Base-by-base conservation (phyloP, 805 yeast species). In the Gaillardinia entomophila region DNA sequence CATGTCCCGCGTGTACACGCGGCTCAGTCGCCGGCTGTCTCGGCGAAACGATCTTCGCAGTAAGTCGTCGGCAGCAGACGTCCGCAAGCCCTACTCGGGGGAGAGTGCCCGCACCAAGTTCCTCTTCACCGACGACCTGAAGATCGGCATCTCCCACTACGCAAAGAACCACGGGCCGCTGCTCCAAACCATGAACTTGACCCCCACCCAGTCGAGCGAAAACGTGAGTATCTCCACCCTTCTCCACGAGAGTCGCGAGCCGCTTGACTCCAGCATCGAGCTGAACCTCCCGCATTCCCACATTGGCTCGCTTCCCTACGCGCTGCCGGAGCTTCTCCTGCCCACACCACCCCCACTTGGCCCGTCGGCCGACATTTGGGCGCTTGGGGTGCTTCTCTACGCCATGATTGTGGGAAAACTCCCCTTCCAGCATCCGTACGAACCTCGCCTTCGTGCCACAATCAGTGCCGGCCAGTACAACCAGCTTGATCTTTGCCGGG, bases 241-340 rank as follows among this genome's bases (percentile, higher is more conserved):
- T n/a, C n/a, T n/a, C n/a, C n/a, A n/a, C n/a, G n/a, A n/a, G n/a
- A n/a, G n/a, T n/a, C n/a, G n/a, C n/a, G n/a, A n/a, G n/a, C n/a
- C n/a, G n/a, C 26, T 31, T 13, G 28, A 37, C 12, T 31, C 36
- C 12, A 54, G 43, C 16, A 51, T 57, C 14, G 68, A 66, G 32
- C 51, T 68, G 7, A 63, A 62, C 20, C 51, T 71, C 22, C 85
- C 85, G 1, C 82, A 78, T 49, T 61, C 76, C 15, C 82, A 80
- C 44, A 83, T 86, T 30, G 97, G 97, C 0, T 88, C 96, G 1
- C 64, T 89, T 20, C 96, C 97, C 0, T 89, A 87, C 53, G 95
- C 96, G 0, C 75, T 95, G 0, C 97, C 97, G 0, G 96, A 89
- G 51, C 65, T 87, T 12, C 59, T 88, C 26, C 61, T 65, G 26